phyloP scores from a whole-genome alignment of 352 stramenopile genomes.

The Phytophthora podocarpi region DNA sequence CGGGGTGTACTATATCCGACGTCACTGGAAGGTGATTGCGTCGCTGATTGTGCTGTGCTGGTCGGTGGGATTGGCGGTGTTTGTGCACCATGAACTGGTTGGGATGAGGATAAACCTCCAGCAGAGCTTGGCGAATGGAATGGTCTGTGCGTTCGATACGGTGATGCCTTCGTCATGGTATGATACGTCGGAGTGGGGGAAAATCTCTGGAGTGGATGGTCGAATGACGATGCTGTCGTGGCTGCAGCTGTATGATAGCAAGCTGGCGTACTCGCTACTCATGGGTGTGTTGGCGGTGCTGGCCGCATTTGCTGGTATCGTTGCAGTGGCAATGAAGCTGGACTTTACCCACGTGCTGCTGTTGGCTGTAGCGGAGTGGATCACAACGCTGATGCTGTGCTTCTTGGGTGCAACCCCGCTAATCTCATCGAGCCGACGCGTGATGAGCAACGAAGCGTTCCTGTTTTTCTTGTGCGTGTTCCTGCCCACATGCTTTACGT shows the following conservation, averaged over 20 bases:
- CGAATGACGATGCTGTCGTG: conserved; percentile 64
- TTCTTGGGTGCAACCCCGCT: conserved; percentile 46
- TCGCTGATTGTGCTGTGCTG: conserved; percentile 72
- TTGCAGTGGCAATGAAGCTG: conserved; percentile 77
- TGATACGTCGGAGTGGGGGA: conserved; percentile 39
- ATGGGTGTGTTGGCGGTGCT: conserved; percentile 69
- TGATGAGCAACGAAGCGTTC: conserved; percentile 57
- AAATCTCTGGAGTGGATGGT: conserved; percentile 34
- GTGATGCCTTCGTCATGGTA: conserved; percentile 54
- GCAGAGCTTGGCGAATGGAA: conserved; percentile 39
- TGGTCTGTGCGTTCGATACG: conserved; percentile 52
- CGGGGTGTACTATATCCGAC: conserved; percentile 76
- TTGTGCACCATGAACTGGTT: conserved; percentile 62
- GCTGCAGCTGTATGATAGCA: conserved; percentile 71
- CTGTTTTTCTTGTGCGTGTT: conserved; percentile 70
- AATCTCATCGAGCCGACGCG: conserved; percentile 56
- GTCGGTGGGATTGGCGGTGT: conserved; percentile 66
- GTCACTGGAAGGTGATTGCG: conserved; percentile 75
- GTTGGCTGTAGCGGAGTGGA: conserved; percentile 55
- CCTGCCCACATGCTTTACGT: conserved; percentile 62
- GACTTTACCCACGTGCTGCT: conserved; percentile 79
- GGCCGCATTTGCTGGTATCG: conserved; percentile 61
- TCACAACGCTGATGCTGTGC: conserved; percentile 61
- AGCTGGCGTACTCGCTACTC: conserved; percentile 63
- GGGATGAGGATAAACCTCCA: conserved; percentile 47